Percentiles rank a stretch among this genome's conserved stretches.
These are phyloP conservation scores for Murraya koenigii DNA, from an alignment of 345 rosid species.

Conservation along the genomic window DNA sequence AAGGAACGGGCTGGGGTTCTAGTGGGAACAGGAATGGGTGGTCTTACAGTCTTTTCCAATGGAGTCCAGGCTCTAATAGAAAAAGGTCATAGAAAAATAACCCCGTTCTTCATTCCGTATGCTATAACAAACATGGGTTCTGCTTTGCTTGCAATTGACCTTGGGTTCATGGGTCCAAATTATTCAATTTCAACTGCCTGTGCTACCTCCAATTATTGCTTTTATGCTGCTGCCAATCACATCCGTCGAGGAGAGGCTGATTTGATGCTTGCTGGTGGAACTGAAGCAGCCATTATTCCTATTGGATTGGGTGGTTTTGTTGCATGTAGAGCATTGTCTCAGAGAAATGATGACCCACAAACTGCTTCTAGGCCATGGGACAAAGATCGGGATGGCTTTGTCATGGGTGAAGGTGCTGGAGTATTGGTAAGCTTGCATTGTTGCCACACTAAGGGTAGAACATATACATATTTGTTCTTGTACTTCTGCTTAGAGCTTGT, in stretches of 20 bases:
- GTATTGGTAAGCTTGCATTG: conserved; percentile 67
- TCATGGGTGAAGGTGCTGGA: conserved; percentile 99
- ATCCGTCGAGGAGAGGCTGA: conserved; percentile 99
- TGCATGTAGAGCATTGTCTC: conserved; percentile 96
- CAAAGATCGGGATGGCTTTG: conserved; percentile 89
- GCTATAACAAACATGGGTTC: conserved; percentile 95
- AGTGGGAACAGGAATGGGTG: conserved; percentile 99
- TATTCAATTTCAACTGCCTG: conserved; percentile 98
- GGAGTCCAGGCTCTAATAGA: conserved; percentile 82
- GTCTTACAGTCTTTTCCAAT: conserved; percentile 81
- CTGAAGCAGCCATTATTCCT: conserved; percentile 97
- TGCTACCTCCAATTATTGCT: conserved; percentile 96
- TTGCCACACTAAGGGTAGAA: neutral
- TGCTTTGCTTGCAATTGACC: conserved; percentile 87
- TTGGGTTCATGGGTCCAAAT: conserved; percentile 99
- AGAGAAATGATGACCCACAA: conserved; percentile 96
- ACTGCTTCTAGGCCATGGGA: conserved; percentile 99
- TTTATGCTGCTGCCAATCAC: conserved; percentile 97
- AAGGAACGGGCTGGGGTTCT: conserved; percentile 85
- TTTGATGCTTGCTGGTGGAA: conserved; percentile 98
- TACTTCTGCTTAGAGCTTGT: neutral
- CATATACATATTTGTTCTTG: neutral
- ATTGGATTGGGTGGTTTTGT: conserved; percentile 96
- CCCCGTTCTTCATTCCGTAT: conserved; percentile 92
- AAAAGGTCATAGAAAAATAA: conserved; percentile 80